Evolutionary conservation across 139 green algal species (phyloP), one percentile per base, ranked within the genome.

Genomic region (Diplosphaera chodatii): DNA sequence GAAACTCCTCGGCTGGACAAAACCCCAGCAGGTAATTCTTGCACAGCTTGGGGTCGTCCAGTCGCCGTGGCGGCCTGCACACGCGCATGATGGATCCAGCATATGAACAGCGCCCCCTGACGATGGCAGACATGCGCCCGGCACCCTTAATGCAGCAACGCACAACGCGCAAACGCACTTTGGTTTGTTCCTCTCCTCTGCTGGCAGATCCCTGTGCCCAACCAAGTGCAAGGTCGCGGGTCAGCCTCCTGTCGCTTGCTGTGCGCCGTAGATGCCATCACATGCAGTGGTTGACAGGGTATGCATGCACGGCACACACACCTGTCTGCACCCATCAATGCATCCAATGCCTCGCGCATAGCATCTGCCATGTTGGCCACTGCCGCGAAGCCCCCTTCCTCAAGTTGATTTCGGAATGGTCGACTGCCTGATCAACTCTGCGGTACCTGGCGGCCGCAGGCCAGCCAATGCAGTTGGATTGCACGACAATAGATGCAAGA

Each of bases 1-100:
- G 66, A 66, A 88, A 87, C 59, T 87, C 82, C 62, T 87, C 77
- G 18, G 80, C 77, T 3, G 77, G 80, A 41, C 77, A 84, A 31
- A 84, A 75, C 20, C 77, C 77, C 56, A 67, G 77, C 32, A 84
- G 34, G 64, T 67, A 73, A 63, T 73, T 74, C 59, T 84, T 84
- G 67, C 77, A 85, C 0, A 84, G 55, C 15, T 80, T 65, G 2
- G 41, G 23, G 56, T 84, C 78, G 25, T 69, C 64, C 23, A 31
- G 33, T 29, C 23, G 25, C 31, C 23, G 27, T 25, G 30, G 63
- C 63, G 30, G 64, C 64, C 32, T 40, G 33, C 32, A n/a, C 4
- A 56, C 16, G 18, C 76, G 71, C 27, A 34, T 32, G 37, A 32
- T 27, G 21, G 37, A 48, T 41, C 40, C 64, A 65, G 62, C n/a